phyloP scores from a whole-genome alignment of 805 yeast species.

The Nadsonia fulvescens region DNA sequence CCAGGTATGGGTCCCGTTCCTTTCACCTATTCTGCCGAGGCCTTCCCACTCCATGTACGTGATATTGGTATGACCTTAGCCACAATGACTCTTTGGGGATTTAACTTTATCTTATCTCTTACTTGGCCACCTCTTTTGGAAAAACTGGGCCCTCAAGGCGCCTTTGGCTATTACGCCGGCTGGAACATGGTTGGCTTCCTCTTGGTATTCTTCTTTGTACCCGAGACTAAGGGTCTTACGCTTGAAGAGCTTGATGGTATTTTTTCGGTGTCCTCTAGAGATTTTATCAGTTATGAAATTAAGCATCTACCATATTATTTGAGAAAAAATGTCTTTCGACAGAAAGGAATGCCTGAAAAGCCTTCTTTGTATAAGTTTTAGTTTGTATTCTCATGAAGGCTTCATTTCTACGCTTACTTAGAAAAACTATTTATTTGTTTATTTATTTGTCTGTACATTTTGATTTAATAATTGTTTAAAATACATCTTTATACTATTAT shows the following conservation, averaged over 20 bases:
- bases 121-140: conserved; percentile 61
- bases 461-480: too few relatives aligned
- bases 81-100: conserved; percentile 37
- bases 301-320: too few relatives aligned
- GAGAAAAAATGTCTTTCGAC: too few relatives aligned
- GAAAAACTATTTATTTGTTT: too few relatives aligned
- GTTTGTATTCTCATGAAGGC: too few relatives aligned
- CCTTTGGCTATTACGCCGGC: conserved; percentile 77
- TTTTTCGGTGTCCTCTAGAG: conserved; percentile 34
- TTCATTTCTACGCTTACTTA: too few relatives aligned
- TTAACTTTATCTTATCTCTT: conserved; percentile 43
- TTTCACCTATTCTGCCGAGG: conserved; percentile 75
- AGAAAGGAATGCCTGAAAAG: too few relatives aligned
- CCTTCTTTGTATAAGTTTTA: too few relatives aligned
- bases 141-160: conserved; percentile 64
- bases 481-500: too few relatives aligned
- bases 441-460: too few relatives aligned
- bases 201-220: conserved; percentile 31
- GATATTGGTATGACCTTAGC: conserved; percentile 70
- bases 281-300: conserved; percentile 35
- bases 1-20: conserved; percentile 85
- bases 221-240: conserved; percentile 56
- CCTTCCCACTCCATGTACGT: conserved; percentile 60
- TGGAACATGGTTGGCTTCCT: conserved; percentile 66
- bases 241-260: conserved; percentile 65